Evolutionary conservation across 768 basidiomycete species (phyloP), one percentile per base, ranked within the genome.

Genomic region (Auriscalpium microsporum): DNA sequence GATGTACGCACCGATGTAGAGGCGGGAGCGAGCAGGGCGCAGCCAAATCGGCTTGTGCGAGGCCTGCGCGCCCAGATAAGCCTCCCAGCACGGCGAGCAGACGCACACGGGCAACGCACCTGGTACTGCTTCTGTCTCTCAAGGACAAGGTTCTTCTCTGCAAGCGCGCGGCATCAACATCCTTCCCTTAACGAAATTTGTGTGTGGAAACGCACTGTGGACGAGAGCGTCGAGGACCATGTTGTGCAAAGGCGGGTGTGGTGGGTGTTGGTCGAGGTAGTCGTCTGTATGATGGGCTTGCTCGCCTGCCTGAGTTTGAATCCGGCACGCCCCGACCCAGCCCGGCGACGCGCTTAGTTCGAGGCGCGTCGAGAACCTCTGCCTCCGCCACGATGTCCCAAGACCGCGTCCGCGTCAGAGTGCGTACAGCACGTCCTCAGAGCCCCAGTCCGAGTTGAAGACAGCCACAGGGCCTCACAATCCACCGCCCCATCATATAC

Each of bases 401-500:
- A 71, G 87, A 89, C 64, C 86, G 87, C 68, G 81, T 89, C 64
- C 86, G 88, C 62, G 83, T 88, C 64, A 80, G 84, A 73, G 88
- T 89, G 74, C 57, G 86, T 78, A 46, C 57, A 34, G 40, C 45
- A 35, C 38, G 40, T 40, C 55, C 56, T n/a, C 19, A 48, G 54
- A 48, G 60, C 56, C 52, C 58, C 50, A 34, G 17, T 44, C 44
- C 49, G 56, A 52, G 51, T 63, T 34, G 36, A 56, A 34, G 45
- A 33, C 48, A 33, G 50, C 36, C 38, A 4, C 63, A 95, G 92
- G 94, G 93, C 37, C 73, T 94, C 44, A 87, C 81, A 60, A 90
- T 98, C 51, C 83, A 83, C 67, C 79, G 96, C 49, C 91, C 94
- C 1, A 82, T 99, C 61, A 90, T 98, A 57, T 98, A 97, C 72